These are phyloP conservation scores for Aristolochia contorta DNA, from an alignment of 164 flowering plant genomes.

Conservation along the genomic window DNA sequence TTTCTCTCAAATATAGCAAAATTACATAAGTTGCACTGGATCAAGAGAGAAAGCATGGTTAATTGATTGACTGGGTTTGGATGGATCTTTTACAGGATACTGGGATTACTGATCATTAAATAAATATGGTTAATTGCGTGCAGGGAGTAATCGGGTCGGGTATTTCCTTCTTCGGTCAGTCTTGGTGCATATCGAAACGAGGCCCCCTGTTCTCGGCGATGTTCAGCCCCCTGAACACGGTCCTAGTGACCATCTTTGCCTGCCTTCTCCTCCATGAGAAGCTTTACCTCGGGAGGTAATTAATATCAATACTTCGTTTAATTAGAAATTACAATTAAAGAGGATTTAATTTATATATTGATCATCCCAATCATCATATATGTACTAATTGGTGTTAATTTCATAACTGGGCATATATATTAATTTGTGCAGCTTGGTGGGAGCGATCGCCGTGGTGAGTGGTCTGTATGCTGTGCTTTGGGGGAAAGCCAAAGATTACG, in stretches of 20 bases:
- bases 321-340: too few species aligned
- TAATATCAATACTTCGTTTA: too few species aligned
- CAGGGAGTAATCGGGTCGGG: slow-evolving; percentile 5
- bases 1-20: background rate
- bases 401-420: background rate
- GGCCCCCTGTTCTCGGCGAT: slow-evolving; percentile 57
- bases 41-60: too few species aligned
- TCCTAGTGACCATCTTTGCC: slow-evolving; percentile 45
- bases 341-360: too few species aligned
- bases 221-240: slow-evolving; percentile 55
- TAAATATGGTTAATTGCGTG: too few species aligned
- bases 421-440: background rate
- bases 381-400: too few species aligned
- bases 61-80: too few species aligned
- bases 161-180: slow-evolving; percentile 1
- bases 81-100: too few species aligned
- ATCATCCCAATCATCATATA: too few species aligned
- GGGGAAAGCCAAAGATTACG: background rate
- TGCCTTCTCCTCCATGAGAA: slow-evolving; percentile 35
- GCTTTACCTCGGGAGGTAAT: slow-evolving; percentile 18
- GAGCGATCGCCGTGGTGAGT: background rate
- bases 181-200: slow-evolving; percentile 11
- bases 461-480: slow-evolving; percentile 1
- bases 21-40: background rate
- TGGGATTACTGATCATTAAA: too few species aligned